Evolutionary conservation across 2,329 filamentous ascomycete genomes (phyloP).

Genomic region (Colletotrichum lentis): DNA sequence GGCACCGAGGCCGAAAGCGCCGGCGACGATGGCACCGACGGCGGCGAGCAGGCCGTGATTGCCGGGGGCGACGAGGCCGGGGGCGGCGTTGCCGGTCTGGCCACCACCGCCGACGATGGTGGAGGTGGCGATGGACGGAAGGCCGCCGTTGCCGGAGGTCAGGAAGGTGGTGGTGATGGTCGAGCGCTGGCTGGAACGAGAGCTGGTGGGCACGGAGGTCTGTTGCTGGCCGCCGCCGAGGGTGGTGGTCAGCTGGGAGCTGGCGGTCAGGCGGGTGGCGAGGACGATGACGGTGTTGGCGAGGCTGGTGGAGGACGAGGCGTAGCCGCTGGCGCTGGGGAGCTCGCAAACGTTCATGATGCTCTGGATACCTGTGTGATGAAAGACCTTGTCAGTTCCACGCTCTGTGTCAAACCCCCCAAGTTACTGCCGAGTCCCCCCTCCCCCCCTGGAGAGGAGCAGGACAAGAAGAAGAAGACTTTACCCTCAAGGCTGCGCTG

Average conservation of each 20-base stretch:
- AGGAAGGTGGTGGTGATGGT: conserved; percentile 37
- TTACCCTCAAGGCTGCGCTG: conserved; percentile 37
- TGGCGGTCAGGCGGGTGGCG: conserved; percentile 46
- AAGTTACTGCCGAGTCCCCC: too few species aligned
- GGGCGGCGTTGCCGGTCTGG: conserved; percentile 32
- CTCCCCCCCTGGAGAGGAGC: too few species aligned
- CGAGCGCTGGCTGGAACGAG: conserved; percentile 15
- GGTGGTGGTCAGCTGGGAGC: conserved; percentile 49
- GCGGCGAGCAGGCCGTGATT: conserved; percentile 32
- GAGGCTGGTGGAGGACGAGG: conserved; percentile 38
- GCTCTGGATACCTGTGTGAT: conserved; percentile 47
- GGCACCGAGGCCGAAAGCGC: conserved; percentile 33
- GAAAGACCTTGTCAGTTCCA: background rate
- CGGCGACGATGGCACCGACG: conserved; percentile 28
- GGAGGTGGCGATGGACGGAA: conserved; percentile 36
- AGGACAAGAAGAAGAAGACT: background rate
- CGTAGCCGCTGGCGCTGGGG: conserved; percentile 43
- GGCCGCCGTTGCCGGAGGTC: conserved; percentile 29
- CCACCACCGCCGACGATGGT: conserved; percentile 27
- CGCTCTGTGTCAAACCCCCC: too few species aligned
- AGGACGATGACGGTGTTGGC: conserved; percentile 45
- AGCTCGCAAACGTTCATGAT: conserved; percentile 50
- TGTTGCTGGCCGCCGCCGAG: conserved; percentile 38
- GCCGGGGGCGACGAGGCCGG: conserved; percentile 22
- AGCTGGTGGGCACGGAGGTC: conserved; percentile 12